phyloP scores from a whole-genome alignment of 2,329 filamentous ascomycete species.

The Clarireedia monteithiana region DNA sequence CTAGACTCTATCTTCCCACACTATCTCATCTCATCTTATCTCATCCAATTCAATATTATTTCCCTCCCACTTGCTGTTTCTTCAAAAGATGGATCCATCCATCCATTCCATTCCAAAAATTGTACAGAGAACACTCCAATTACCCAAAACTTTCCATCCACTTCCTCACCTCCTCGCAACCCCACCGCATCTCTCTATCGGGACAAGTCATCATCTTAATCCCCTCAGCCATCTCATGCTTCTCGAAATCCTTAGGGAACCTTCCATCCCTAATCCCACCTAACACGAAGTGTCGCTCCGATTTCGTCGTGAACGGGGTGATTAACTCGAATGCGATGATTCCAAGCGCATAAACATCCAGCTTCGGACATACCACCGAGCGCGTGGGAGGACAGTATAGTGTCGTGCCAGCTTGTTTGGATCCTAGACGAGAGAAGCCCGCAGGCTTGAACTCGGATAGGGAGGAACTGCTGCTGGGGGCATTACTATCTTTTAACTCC shows the following conservation, averaged over 20 bases:
- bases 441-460: neutral
- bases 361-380: constrained; percentile 36
- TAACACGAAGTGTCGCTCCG: constrained; percentile 38
- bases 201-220: constrained; percentile 19
- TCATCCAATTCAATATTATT: neutral
- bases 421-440: constrained; percentile 8
- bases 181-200: constrained; percentile 17
- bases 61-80: neutral
- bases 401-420: constrained; percentile 47
- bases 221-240: constrained; percentile 19
- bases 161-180: constrained; percentile 13
- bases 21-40: too few relatives aligned
- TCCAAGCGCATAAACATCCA: constrained; percentile 55
- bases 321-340: constrained; percentile 56
- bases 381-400: constrained; percentile 43
- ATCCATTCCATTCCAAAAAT: neutral
- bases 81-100: neutral
- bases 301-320: constrained; percentile 43
- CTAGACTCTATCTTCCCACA: too few relatives aligned
- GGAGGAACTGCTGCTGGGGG: neutral
- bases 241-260: constrained; percentile 18
- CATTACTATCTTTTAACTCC: constrained; percentile 28
- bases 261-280: constrained; percentile 28
- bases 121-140: too few relatives aligned
- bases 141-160: constrained; percentile 12